Base-by-base conservation (phyloP, 345 rosid species). In the Cochlearia excelsa region DNA sequence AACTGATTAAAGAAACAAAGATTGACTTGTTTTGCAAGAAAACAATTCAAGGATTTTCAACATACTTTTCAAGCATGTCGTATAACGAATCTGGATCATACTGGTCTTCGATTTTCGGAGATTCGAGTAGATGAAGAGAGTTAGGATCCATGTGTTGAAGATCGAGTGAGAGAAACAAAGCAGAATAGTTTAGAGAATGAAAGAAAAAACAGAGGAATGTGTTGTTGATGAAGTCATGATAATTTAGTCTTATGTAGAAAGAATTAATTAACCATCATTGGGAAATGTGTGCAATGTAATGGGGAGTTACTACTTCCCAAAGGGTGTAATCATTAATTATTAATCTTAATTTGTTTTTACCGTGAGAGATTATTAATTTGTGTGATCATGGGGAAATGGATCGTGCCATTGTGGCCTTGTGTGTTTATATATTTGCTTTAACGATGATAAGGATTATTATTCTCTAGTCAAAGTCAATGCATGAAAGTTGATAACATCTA, bases 301-400 rank as follows among this genome's bases (percentile, higher is more conserved):
- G 39, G 70, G 23, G 70, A 71, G 56, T 65, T 58, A 52, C 56
- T 6, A 70, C 60, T 63, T 16, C 4, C 65, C 74, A 63, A 63
- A 56, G 65, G 44, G 63, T 70, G 2, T 43, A 62, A 55, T 50
- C 30, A 48, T 63, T 46, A 46, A 41, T 63, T 51, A 40, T 16
- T 16, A 16, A 16, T 16, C 1, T 1, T 51, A 33, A 41, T 26
- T 10, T 10, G 8, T 34, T 16, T 16, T 49, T 33, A 56, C 42
- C 47, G 67, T 54, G 57, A 61, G 61, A 38, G 2, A 9, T 31
- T 29, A 48, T 57, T n/a, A 70, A 63, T 9, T 16, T 30, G 11
- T 30, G 9, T 57, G 65, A 70, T 70, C 54, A 64, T 57, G 5
- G 74, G 65, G 69, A 60, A 48, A 45, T 63, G 69, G 63, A 63